Conservation (phyloP, 441 rosid species). For the Populus tomentosa region DNA sequence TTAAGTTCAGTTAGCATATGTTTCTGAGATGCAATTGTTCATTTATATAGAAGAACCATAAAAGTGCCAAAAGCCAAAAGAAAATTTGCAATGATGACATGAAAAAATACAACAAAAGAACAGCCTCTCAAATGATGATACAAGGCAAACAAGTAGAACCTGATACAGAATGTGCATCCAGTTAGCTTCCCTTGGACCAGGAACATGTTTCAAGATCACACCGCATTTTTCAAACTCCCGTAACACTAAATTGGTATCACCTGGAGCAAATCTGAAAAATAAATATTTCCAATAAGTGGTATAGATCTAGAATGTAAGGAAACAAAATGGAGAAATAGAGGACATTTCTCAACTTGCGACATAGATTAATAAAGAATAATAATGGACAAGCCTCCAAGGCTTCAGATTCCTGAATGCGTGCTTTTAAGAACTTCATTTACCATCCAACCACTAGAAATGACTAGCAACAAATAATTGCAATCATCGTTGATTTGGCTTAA, state of each 20-base stretch:
- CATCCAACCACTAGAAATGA: neutral
- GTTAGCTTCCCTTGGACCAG: slow-evolving; percentile 93
- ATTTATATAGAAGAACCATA: slow-evolving; percentile 1
- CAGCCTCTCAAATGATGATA: neutral
- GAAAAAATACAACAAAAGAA: neutral
- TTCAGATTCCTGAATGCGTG: neutral
- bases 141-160: slow-evolving; percentile 39
- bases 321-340: neutral
- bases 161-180: slow-evolving; percentile 95
- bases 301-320: neutral
- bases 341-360: neutral
- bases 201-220: slow-evolving; percentile 82
- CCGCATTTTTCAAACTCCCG: slow-evolving; percentile 94
- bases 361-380: neutral
- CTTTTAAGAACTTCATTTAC: neutral
- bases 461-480: too few species aligned
- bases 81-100: neutral
- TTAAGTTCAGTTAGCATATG: neutral
- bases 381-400: neutral
- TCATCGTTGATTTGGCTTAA: too few species aligned
- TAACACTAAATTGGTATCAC: slow-evolving; percentile 84
- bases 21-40: slow-evolving; percentile 2
- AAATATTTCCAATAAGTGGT: slow-evolving; percentile 5
- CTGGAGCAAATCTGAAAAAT: slow-evolving; percentile 69
- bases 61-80: neutral